phyloP scores from a whole-genome alignment of 2,329 filamentous ascomycete genomes.

The Epichloe elymi region DNA sequence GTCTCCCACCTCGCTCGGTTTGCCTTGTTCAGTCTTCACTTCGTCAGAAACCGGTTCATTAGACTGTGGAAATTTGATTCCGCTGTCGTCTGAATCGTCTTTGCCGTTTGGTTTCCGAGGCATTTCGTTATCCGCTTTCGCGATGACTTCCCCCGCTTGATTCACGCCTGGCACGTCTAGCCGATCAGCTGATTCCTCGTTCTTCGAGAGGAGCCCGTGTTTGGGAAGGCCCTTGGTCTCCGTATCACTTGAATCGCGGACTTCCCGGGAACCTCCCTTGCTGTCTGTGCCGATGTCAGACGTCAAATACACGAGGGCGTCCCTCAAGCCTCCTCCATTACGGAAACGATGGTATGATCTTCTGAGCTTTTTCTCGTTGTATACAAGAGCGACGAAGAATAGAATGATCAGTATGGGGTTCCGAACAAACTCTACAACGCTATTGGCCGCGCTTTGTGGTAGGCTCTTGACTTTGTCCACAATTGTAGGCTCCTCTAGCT shows the following conservation, averaged over 20 bases:
- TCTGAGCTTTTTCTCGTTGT: conserved; percentile 32
- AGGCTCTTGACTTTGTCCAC: conserved; percentile 37
- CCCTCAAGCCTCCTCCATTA: conserved; percentile 18
- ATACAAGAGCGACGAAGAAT: conserved; percentile 27
- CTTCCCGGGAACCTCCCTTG: neutral
- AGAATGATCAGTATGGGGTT: conserved; percentile 40
- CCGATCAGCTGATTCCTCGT: neutral
- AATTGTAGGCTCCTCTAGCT: conserved; percentile 28
- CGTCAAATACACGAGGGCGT: conserved; percentile 10
- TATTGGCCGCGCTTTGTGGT: conserved; percentile 35
- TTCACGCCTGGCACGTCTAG: neutral
- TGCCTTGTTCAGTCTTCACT: neutral
- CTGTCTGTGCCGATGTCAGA: neutral
- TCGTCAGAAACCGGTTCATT: neutral
- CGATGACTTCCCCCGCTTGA: neutral
- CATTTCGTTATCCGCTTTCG: neutral
- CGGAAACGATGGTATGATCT: conserved; percentile 24
- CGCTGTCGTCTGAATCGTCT: neutral
- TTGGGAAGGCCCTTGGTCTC: neutral
- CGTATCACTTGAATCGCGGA: neutral
- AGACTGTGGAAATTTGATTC: neutral
- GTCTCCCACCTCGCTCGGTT: neutral
- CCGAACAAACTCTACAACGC: conserved; percentile 39
- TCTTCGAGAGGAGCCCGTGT: neutral
- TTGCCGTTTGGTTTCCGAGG: neutral